Evolutionary conservation across 345 rosid species (phyloP), one percentile per base, ranked within the genome.

Genomic region (Eucalyptus sp.): DNA sequence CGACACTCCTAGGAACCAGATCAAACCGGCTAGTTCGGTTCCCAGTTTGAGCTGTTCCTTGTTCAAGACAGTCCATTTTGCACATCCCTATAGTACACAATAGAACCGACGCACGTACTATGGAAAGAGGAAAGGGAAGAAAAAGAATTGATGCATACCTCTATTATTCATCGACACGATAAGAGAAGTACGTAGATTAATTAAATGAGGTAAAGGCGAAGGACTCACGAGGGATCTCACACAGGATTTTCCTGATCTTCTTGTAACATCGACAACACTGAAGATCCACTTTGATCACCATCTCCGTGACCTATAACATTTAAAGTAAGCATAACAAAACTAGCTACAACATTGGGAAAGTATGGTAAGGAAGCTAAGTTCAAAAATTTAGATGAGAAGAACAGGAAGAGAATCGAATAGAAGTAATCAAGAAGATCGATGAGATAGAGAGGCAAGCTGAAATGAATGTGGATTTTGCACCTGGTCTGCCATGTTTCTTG

Each of bases 221-320:
- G 43, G 71, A 94, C 98, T 95, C 91, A 96, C 98, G 93, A 91
- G 95, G 97, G 80, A 91, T 92, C 88, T 92, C 88, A 87, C 95
- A 93, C 8, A 96, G 96, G 44, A 93, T 90, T 89, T 93, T 94
- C 93, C 90, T 96, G 68, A 96, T 96, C 90, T 97, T 96, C 94
- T 88, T 93, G 92, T 87, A 29, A 64, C 71, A 64, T 37, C 71
- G 71, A n/a, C 33, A 31, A n/a, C 71, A 64, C 37, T 64, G 71
- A n/a, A 64, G 71, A 7, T 64, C 71, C 20, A 64, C 37, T 64
- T 29, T 64, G 71, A 64, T 64, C 31, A 33, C 80, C 80, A 68
- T 68, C 44, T 31, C 20, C 44, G 24, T 10, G 7, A 16, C 80
- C 80, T 68, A 0, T 33, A 68, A 14, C 24, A 68, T 68, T 68